phyloP scores from a whole-genome alignment of 2,329 filamentous ascomycete genomes.

The Cladosporium oxysporum region DNA sequence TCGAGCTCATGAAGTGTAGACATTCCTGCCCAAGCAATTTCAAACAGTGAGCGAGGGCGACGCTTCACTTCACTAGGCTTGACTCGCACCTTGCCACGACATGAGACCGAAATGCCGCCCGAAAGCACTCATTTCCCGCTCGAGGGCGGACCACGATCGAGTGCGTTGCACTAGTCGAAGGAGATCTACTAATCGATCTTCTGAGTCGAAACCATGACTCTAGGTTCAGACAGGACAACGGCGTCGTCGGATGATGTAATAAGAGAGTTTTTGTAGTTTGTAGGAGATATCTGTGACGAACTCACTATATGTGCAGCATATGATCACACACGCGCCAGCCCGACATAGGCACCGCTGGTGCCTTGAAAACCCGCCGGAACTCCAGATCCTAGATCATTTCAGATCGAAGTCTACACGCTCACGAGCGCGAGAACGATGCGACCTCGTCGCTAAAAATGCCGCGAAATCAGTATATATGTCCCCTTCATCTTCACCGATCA shows the following conservation, averaged over 20 bases:
- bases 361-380: neutral
- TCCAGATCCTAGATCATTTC: neutral
- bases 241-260: neutral
- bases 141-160: neutral
- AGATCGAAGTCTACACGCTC: neutral
- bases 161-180: neutral
- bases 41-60: no score
- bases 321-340: neutral
- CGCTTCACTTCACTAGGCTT: neutral
- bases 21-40: neutral
- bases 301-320: neutral
- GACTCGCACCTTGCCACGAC: neutral
- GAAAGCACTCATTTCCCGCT: neutral
- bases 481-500: neutral
- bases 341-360: neutral
- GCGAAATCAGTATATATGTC: neutral
- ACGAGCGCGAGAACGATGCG: neutral
- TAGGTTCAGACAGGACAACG: neutral
- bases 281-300: neutral
- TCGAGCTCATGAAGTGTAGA: neutral
- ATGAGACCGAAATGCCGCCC: neutral
- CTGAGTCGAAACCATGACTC: neutral
- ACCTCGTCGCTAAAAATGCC: neutral
- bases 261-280: neutral
- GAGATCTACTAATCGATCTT: neutral